Evolutionary conservation across 129 eudicot genomes (phyloP).

Genomic region (Helianthus tuberosus): DNA sequence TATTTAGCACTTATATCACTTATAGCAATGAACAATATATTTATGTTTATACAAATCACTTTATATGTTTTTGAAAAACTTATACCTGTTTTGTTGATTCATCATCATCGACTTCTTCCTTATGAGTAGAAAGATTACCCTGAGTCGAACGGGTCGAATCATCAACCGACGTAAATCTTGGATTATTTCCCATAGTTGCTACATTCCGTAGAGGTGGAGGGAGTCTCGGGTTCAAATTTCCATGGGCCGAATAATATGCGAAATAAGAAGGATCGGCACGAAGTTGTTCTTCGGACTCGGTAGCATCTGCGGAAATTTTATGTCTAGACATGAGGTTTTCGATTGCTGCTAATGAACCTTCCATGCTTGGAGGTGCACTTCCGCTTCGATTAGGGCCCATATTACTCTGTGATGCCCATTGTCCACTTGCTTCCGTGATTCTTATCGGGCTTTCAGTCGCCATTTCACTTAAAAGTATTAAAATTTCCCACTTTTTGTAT

Average conservation of each 20-base stretch:
- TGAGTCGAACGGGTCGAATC: constrained; percentile 41
- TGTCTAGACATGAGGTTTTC: constrained; percentile 55
- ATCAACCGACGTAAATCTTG: constrained; percentile 42
- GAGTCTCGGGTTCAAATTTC: constrained; percentile 50
- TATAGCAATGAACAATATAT: constrained; percentile 17
- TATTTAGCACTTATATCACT: not conserved
- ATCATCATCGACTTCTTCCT: constrained; percentile 76
- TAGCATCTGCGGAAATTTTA: constrained; percentile 30
- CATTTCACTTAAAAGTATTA: constrained; percentile 39
- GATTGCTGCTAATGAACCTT: constrained; percentile 76
- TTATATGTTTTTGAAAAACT: constrained; percentile 19
- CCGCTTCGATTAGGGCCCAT: constrained; percentile 62
- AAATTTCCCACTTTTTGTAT: constrained; percentile 8
- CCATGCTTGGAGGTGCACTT: constrained; percentile 93
- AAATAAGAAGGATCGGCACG: constrained; percentile 52
- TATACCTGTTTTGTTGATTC: constrained; percentile 44
- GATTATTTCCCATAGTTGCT: constrained; percentile 28
- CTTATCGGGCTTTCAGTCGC: constrained; percentile 82
- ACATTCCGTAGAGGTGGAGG: constrained; percentile 42
- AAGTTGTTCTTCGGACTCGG: constrained; percentile 47
- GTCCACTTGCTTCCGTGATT: constrained; percentile 50
- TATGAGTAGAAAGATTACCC: constrained; percentile 64
- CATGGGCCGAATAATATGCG: constrained; percentile 43
- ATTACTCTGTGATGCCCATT: constrained; percentile 49
- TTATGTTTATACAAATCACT: constrained; percentile 26